A percentile compares a stretch with the other conserved stretches of the same genome.
These are phyloP conservation scores for Colletotrichum lentis DNA, from an alignment of 2,329 filamentous ascomycete species.

Conservation along the genomic window DNA sequence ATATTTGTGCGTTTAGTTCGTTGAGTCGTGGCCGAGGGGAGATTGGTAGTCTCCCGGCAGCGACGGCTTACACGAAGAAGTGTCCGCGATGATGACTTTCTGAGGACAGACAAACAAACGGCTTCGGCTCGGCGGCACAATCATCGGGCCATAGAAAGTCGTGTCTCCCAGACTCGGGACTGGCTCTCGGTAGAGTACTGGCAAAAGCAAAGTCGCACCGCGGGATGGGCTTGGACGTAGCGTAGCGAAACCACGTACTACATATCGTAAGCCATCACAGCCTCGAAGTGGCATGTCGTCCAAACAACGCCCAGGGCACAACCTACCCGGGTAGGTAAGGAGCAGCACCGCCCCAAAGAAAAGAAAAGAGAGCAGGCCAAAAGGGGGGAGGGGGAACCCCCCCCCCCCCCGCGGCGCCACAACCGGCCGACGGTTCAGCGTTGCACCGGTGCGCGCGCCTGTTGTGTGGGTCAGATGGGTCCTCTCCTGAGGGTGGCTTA, in stretches of 20 bases:
- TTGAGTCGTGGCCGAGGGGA: not conserved
- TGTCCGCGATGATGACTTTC: no score
- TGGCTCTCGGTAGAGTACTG: no score
- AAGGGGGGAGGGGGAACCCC: no score
- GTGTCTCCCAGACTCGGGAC: not conserved
- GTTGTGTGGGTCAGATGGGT: not conserved
- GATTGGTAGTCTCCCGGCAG: not conserved
- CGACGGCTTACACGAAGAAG: not conserved
- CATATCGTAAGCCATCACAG: not conserved
- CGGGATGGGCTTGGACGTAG: not conserved
- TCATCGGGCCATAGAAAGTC: not conserved
- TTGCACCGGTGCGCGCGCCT: not conserved
- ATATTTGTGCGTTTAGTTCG: not conserved
- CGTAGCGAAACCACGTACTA: not conserved
- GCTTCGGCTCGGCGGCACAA: not conserved
- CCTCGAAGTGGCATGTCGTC: conserved; percentile 23
- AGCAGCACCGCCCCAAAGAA: no score
- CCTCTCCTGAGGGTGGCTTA: not conserved
- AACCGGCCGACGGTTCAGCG: conserved; percentile 7
- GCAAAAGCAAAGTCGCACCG: not conserved
- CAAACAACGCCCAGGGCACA: not conserved
- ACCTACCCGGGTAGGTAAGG: no score
- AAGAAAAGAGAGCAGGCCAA: no score
- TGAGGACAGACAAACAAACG: no score
- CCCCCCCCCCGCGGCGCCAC: conserved; percentile 1